phyloP scores from a whole-genome alignment of 768 basidiomycete species.

The Rhizopogon rudus region DNA sequence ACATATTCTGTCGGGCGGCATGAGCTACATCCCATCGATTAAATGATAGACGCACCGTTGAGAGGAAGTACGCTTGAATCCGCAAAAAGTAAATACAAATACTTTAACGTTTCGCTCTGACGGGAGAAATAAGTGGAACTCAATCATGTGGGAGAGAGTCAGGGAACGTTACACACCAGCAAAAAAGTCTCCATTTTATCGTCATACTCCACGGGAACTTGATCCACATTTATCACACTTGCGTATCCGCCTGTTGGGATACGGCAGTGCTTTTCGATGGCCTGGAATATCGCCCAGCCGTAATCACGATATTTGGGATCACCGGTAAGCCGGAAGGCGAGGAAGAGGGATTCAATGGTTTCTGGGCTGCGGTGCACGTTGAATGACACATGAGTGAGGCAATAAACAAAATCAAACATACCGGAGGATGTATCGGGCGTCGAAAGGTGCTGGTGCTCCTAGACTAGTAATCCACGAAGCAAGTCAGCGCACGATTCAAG shows the following conservation, averaged over 20 bases:
- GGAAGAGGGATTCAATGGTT: constrained; percentile 90
- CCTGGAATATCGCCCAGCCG: constrained; percentile 87
- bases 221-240: constrained; percentile 80
- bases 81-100: constrained; percentile 83
- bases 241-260: constrained; percentile 82
- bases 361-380: constrained; percentile 58
- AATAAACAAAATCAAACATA: constrained; percentile 21
- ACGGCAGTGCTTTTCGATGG: constrained; percentile 80
- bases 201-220: constrained; percentile 58
- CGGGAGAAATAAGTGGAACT: not conserved
- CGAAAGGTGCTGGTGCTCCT: constrained; percentile 44
- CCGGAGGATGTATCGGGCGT: constrained; percentile 92
- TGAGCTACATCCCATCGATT: constrained; percentile 5
- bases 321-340: constrained; percentile 88
- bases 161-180: constrained; percentile 46
- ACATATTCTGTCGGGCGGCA: constrained; percentile 56
- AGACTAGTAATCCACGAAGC: constrained; percentile 12
- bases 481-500: not conserved
- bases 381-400: not conserved
- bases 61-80: constrained; percentile 70
- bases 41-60: constrained; percentile 47
- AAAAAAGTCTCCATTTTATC: constrained; percentile 98
- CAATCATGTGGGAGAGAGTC: not conserved
- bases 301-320: constrained; percentile 73
- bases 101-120: constrained; percentile 88